Percentiles rank a stretch among this genome's conserved stretches.
These are phyloP conservation scores for Vickermania spadyakhi DNA, from an alignment of 208 protist species.

Conservation along the genomic window DNA sequence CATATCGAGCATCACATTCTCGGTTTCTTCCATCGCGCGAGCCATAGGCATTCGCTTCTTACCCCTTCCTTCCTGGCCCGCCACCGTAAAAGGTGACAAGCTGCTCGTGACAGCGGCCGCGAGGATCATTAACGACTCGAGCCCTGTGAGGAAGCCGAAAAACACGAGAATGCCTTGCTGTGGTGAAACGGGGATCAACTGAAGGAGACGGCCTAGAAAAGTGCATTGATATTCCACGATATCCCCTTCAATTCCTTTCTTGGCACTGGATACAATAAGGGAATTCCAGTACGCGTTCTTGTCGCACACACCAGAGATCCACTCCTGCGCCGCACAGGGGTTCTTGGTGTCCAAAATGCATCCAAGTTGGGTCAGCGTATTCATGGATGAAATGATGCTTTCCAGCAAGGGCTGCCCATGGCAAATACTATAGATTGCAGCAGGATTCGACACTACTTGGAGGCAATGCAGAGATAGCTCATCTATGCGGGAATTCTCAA, in stretches of 20 bases:
- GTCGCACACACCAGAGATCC: slow-evolving; percentile 15
- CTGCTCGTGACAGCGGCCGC: slow-evolving; percentile 45
- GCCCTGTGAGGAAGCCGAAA: slow-evolving; percentile 20
- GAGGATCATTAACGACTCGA: slow-evolving; percentile 34
- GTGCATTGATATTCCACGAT: slow-evolving; percentile 25
- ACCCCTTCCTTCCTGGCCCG: neutral
- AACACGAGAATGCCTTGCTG: slow-evolving; percentile 26
- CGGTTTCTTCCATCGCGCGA: slow-evolving; percentile 68
- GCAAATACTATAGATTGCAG: slow-evolving; percentile 55
- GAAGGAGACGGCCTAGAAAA: slow-evolving; percentile 32
- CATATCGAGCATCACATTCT: slow-evolving; percentile 22
- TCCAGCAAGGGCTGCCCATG: slow-evolving; percentile 46
- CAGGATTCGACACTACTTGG: slow-evolving; percentile 49
- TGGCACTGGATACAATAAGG: slow-evolving; percentile 17
- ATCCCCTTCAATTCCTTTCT: slow-evolving; percentile 15
- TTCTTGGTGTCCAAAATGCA: slow-evolving; percentile 40
- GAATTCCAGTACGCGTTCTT: slow-evolving; percentile 17
- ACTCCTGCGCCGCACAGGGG: slow-evolving; percentile 10
- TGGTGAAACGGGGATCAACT: slow-evolving; percentile 29
- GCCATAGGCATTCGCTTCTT: slow-evolving; percentile 5
- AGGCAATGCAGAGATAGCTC: slow-evolving; percentile 72
- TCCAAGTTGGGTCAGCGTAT: slow-evolving; percentile 50
- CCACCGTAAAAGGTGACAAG: slow-evolving; percentile 28
- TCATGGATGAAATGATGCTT: slow-evolving; percentile 44
- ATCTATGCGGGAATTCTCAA: slow-evolving; percentile 57